Evolutionary conservation across 805 yeast species (phyloP), one percentile per base, ranked within the genome.

Genomic region (Kuraishia hungarica): DNA sequence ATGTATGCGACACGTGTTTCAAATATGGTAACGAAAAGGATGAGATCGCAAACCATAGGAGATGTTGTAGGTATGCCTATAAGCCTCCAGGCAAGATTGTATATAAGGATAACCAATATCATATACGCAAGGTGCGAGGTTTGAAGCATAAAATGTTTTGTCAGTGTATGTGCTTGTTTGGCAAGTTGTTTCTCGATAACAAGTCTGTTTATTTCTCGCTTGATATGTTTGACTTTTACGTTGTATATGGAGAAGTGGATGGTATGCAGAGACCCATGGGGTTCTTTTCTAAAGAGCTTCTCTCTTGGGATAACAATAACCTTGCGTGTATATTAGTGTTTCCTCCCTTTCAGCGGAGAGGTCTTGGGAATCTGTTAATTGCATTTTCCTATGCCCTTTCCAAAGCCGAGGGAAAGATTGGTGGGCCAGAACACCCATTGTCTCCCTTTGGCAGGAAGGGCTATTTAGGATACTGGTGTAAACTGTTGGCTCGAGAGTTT

Each of bases 391-490:
- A 93, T 64, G 83, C 78, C 29, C 67, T 92, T 21, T 89, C 97
- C 0, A 72, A 81, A 47, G 78, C 77, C 17, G 88, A 87, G 49
- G 82, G 81, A 29, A 61, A 73, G 21, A 68, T 80, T 1, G 90
- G 97, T 57, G 96, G 97, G 0, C 99, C 99, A 0, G 99, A 94
- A 66, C 79, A 83, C 59, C 99, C 99, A 0, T 71, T 94, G 10
- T 87, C 96, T 5, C 85, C 86, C 0, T 87, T 84, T 68, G 99
- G 99, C 0, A 76, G 78, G 53, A 71, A 81, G 10, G 81, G 92
- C 6, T 94, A 91, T 64, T 64, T 87, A 20, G 71, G 78, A 17
- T 92, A 81, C 68, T 94, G 98, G 99, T 74, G 87, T 6, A 74
- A 77, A 51, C 66, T 73, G 2, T 59, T 87, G 0, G 74, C 80